phyloP scores from a whole-genome alignment of 2,329 filamentous ascomycete genomes.

The Cadophora luteo-olivacea region DNA sequence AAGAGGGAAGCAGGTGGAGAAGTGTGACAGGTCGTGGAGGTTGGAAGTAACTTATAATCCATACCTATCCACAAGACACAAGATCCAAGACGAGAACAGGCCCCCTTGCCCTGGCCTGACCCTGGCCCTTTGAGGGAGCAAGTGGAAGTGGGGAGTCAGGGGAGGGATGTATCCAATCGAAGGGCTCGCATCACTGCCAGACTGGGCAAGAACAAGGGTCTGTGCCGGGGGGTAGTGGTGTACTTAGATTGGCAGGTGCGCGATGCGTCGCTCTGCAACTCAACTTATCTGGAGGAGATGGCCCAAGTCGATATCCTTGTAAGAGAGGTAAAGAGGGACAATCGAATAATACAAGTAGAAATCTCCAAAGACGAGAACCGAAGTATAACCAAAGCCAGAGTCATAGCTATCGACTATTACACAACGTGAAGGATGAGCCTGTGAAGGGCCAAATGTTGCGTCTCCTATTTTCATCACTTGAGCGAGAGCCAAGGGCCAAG shows the following conservation, averaged over 20 bases:
- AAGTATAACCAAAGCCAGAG: neutral
- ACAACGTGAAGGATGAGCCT: neutral
- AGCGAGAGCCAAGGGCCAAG: neutral
- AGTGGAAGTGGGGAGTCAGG: neutral
- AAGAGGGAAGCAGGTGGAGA: neutral
- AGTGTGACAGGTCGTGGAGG: neutral
- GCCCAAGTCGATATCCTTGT: neutral
- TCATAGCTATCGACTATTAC: neutral
- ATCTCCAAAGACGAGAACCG: neutral
- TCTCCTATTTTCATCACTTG: neutral
- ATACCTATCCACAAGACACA: neutral
- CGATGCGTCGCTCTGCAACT: neutral
- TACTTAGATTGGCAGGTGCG: neutral
- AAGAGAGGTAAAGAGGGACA: neutral
- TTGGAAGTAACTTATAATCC: neutral
- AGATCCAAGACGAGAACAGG: neutral
- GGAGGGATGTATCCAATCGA: neutral
- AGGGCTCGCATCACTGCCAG: neutral
- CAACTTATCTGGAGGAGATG: neutral
- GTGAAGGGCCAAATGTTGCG: neutral
- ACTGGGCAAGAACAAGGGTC: neutral
- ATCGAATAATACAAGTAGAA: no score
- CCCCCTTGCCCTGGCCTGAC: neutral
- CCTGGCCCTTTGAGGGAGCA: neutral
- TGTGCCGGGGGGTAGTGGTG: neutral